These are phyloP conservation scores for Tolypocladium inflatum DNA, from an alignment of 2,329 filamentous ascomycete species.

Conservation along the genomic window DNA sequence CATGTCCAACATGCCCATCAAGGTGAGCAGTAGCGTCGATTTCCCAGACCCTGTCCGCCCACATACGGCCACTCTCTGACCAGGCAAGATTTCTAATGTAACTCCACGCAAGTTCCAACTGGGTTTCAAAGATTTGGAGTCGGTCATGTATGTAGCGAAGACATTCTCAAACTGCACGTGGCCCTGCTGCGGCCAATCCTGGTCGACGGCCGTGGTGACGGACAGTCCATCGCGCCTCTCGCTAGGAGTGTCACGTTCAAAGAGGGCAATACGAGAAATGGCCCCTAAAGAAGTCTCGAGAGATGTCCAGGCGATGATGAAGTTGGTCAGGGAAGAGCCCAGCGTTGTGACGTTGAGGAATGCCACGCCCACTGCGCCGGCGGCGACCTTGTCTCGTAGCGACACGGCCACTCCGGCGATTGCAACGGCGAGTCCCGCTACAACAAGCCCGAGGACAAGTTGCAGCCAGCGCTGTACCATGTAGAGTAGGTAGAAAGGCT, in stretches of 20 bases:
- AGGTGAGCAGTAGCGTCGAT: background rate
- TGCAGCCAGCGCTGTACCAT: conserved; percentile 23
- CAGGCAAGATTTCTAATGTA: background rate
- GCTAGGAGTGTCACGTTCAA: background rate
- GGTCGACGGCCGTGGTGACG: background rate
- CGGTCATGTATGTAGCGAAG: background rate
- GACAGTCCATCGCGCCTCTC: background rate
- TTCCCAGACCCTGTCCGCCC: background rate
- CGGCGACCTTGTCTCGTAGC: conserved; percentile 9
- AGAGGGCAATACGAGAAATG: conserved; percentile 10
- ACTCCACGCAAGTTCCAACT: background rate
- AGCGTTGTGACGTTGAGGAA: conserved; percentile 12
- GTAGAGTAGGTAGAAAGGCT: conserved; percentile 21
- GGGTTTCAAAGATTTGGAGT: background rate
- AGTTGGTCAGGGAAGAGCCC: conserved; percentile 8
- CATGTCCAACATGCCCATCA: background rate
- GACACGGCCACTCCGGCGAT: conserved; percentile 18
- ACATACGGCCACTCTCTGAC: background rate
- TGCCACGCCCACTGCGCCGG: conserved; percentile 12
- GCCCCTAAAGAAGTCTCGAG: conserved; percentile 17
- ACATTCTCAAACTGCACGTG: background rate
- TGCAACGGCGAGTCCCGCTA: conserved; percentile 17
- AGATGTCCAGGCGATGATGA: conserved; percentile 15
- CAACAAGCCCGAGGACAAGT: conserved; percentile 21
- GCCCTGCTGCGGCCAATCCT: background rate